Conservation (phyloP, 2,329 filamentous ascomycete species). For the Pleomassaria siparia region DNA sequence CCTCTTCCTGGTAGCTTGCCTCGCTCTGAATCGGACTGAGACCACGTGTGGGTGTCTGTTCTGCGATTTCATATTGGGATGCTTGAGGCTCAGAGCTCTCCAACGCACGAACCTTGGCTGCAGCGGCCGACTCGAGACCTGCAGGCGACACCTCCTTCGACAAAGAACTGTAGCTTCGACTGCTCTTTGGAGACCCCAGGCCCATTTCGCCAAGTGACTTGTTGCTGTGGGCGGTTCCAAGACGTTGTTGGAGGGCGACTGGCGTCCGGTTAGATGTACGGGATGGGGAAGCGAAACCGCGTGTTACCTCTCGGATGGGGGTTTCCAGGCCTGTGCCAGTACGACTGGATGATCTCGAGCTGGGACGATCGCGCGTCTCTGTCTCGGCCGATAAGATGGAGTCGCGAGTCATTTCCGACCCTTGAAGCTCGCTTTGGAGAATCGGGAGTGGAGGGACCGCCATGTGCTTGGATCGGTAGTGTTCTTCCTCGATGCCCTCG, state of each 20-base stretch:
- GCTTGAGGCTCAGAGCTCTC: slow-evolving; percentile 36
- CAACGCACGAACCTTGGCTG: slow-evolving; percentile 42
- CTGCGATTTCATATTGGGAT: slow-evolving; percentile 41
- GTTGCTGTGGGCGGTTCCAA: slow-evolving; percentile 69
- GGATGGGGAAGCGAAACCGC: slow-evolving; percentile 61
- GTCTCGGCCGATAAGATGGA: slow-evolving; percentile 84
- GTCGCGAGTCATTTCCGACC: slow-evolving; percentile 83
- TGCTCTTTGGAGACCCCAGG: slow-evolving; percentile 46
- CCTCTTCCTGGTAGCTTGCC: slow-evolving; percentile 65
- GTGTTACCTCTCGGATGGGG: slow-evolving; percentile 62
- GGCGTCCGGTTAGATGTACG: slow-evolving; percentile 65
- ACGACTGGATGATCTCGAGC: slow-evolving; percentile 64
- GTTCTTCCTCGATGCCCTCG: slow-evolving; percentile 56
- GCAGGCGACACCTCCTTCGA: slow-evolving; percentile 23
- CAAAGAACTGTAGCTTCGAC: slow-evolving; percentile 48
- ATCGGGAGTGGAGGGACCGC: slow-evolving; percentile 76
- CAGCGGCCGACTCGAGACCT: slow-evolving; percentile 36
- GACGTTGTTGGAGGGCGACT: slow-evolving; percentile 55
- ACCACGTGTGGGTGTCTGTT: slow-evolving; percentile 55
- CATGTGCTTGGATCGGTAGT: slow-evolving; percentile 49
- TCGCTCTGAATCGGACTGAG: slow-evolving; percentile 91
- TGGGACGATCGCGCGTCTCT: slow-evolving; percentile 59
- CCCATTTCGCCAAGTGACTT: slow-evolving; percentile 55
- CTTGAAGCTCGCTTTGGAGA: slow-evolving; percentile 79
- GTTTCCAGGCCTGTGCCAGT: slow-evolving; percentile 50